A percentile compares a stretch with the other conserved stretches of the same genome.
Conservation (phyloP, 108 stramenopile genomes). For the Fragilaria radians region DNA sequence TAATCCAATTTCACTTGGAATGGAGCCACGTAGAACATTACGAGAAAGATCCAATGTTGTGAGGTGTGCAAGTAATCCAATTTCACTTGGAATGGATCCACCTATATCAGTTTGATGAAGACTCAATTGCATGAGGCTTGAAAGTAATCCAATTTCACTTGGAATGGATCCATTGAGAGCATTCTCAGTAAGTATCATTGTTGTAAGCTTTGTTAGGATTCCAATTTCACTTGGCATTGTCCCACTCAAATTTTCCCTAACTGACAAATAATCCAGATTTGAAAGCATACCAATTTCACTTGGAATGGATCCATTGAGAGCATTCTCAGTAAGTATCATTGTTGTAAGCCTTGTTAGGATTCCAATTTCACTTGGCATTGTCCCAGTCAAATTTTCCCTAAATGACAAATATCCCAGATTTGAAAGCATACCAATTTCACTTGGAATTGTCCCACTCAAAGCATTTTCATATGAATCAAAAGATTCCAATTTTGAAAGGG, state of each 20-base stretch:
- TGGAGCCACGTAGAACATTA: no score
- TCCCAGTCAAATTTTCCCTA: not conserved
- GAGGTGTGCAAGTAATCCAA: conserved; percentile 28
- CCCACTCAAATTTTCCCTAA: not conserved
- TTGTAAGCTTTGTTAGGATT: no score
- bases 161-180: no score
- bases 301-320: no score
- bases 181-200: no score
- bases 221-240: not conserved
- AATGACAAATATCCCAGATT: not conserved
- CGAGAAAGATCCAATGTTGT: no score
- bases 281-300: conserved; percentile 1
- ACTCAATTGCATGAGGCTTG: conserved; percentile 7
- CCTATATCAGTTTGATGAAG: conserved; percentile 7
- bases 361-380: not conserved
- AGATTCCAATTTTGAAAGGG: not conserved
- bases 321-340: no score
- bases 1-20: no score
- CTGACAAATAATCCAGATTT: not conserved
- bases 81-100: conserved; percentile 34
- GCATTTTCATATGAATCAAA: not conserved
- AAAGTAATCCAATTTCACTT: no score
- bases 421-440: not conserved
- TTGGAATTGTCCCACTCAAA: conserved; percentile 1
- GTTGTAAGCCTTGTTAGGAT: no score